Percentiles rank a stretch among this genome's conserved stretches.
These are phyloP conservation scores for Actinomucor elegans DNA, from an alignment of 371 early-diverging fungal species.

Conservation along the genomic window DNA sequence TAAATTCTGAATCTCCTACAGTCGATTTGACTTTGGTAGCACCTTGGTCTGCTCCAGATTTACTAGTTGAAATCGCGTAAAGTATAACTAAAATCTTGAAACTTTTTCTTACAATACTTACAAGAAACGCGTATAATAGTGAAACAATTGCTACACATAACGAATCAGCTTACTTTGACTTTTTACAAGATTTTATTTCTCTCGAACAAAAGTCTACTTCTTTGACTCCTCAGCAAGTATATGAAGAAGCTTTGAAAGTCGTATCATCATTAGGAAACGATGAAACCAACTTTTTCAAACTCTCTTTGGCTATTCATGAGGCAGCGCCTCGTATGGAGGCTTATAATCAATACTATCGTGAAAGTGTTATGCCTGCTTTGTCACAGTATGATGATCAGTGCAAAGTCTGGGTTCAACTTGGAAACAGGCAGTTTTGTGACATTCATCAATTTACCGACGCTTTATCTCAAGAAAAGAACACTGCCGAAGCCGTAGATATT, in stretches of 20 bases:
- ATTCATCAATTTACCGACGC: slow-evolving; percentile 30
- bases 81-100: slow-evolving; percentile 3
- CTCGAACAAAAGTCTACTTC: slow-evolving; percentile 13
- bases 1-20: slow-evolving; percentile 37
- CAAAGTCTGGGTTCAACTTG: slow-evolving; percentile 72
- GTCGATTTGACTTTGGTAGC: slow-evolving; percentile 56
- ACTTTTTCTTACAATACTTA: neutral
- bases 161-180: slow-evolving; percentile 56
- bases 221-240: slow-evolving; percentile 40
- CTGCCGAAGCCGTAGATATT: slow-evolving; percentile 25
- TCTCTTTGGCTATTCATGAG: slow-evolving; percentile 65
- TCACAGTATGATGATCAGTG: slow-evolving; percentile 55
- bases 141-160: slow-evolving; percentile 67
- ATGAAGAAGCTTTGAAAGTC: slow-evolving; percentile 33
- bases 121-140: slow-evolving; percentile 27
- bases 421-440: slow-evolving; percentile 59
- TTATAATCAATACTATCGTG: slow-evolving; percentile 74
- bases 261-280: slow-evolving; percentile 8
- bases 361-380: slow-evolving; percentile 51
- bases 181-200: slow-evolving; percentile 51
- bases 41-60: slow-evolving; percentile 59
- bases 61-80: slow-evolving; percentile 67
- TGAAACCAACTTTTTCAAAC: slow-evolving; percentile 44
- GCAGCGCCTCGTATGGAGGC: slow-evolving; percentile 81
- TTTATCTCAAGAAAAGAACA: slow-evolving; percentile 18